Conservation (phyloP, 768 basidiomycete species). For the Trametes cinnabarina region DNA sequence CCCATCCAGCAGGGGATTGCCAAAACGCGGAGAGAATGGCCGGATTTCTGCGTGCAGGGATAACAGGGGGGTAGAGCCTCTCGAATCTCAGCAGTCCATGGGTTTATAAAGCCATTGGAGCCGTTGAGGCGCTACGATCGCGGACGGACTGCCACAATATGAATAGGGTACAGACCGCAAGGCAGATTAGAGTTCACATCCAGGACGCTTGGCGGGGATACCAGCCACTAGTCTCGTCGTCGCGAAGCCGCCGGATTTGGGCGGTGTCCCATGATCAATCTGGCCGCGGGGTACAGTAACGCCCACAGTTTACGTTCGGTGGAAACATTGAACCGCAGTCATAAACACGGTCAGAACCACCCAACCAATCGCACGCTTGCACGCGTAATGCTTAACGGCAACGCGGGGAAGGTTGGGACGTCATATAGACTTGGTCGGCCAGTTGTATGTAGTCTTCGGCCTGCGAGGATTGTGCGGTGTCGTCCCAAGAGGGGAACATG, state of each 20-base stretch:
- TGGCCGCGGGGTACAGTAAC: background rate
- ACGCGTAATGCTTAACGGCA: background rate
- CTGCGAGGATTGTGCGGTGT: background rate
- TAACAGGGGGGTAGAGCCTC: background rate
- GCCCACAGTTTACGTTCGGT: background rate
- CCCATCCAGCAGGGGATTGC: constrained; percentile 7
- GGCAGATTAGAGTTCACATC: constrained; percentile 5
- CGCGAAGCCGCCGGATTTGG: constrained; percentile 1
- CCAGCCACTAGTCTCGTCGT: background rate
- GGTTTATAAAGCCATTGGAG: constrained; percentile 4
- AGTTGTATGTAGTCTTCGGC: no score
- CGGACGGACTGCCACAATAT: constrained; percentile 6
- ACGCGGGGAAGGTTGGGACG: background rate
- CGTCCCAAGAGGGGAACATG: background rate
- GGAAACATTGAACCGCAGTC: background rate
- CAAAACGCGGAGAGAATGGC: background rate
- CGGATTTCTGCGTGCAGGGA: background rate
- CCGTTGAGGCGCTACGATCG: constrained; percentile 4
- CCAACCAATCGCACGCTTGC: background rate
- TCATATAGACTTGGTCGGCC: background rate
- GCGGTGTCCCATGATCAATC: constrained; percentile 1
- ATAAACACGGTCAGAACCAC: background rate
- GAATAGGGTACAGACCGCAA: background rate
- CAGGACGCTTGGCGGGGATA: background rate
- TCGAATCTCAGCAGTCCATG: background rate